These are phyloP conservation scores for Lonicera japonica DNA, from an alignment of 129 eudicot species.

Conservation along the genomic window DNA sequence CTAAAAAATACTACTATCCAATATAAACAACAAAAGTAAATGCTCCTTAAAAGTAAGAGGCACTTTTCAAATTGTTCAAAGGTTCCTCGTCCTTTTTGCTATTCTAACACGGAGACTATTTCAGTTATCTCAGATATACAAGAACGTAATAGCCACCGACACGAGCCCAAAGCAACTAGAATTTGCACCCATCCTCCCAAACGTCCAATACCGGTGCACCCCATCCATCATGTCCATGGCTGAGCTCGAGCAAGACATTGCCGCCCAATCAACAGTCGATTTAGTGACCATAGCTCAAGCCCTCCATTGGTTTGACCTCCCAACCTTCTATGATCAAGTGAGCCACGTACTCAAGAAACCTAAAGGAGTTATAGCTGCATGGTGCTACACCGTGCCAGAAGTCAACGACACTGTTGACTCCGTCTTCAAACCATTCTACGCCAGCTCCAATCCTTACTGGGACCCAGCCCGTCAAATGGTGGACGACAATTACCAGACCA, in stretches of 20 bases:
- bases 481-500: conserved; percentile 37
- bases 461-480: conserved; percentile 29
- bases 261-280: conserved; percentile 42
- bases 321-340: conserved; percentile 46
- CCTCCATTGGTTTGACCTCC: conserved; percentile 74
- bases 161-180: conserved; percentile 71
- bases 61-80: too few species aligned
- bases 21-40: not conserved
- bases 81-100: not conserved
- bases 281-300: conserved; percentile 72
- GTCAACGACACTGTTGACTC: conserved; percentile 32
- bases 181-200: conserved; percentile 61
- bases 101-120: not conserved
- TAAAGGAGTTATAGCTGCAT: conserved; percentile 65
- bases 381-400: conserved; percentile 64
- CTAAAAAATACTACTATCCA: not conserved
- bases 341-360: conserved; percentile 52
- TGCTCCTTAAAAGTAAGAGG: too few species aligned
- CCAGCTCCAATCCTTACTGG: conserved; percentile 44
- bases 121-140: conserved; percentile 58
- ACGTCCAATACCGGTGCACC: conserved; percentile 57
- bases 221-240: conserved; percentile 30
- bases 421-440: conserved; percentile 26
- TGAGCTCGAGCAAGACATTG: conserved; percentile 27
- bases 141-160: conserved; percentile 69